Evolutionary conservation across 768 basidiomycete genomes (phyloP), one percentile per base, ranked within the genome.

Genomic region (Leccinum obscurum): DNA sequence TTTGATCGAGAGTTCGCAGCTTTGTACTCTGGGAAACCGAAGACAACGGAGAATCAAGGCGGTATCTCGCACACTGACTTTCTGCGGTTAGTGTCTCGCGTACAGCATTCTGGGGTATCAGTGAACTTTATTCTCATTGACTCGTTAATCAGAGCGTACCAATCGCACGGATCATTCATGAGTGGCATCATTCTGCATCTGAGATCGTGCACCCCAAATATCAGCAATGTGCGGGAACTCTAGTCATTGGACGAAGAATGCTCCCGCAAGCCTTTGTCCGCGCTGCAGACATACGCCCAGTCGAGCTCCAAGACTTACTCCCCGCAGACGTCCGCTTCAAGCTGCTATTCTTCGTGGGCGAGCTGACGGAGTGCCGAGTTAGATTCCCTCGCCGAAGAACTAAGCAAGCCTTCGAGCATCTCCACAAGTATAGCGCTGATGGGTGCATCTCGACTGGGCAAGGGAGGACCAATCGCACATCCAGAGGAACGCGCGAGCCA

Each of bases 21-120:
- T 14, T 74, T 89, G n/a, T 89, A 89, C 70, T 89, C 88, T 20
- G 83, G 83, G 41, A 87, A 87, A 69, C 85, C 88, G 5, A 77
- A 78, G 34, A 84, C 83, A 5, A 72, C 74, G 35, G 71, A 71
- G 17, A 72, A 78, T 52, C 68, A 64, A 55, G 72, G 71, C 10
- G 77, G 79, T 20, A 54, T 70, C 26, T 65, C 65, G 2, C 73
- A 77, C 32, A 73, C 73, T 28, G 54, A 78, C 35, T 80, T 80
- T 65, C 59, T 79, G 37, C 64, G 49, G 75, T 76, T 28, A 30
- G 69, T 66, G 6, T 50, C 34, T 28, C 22, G 3, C 32, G 20
- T 41, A 22, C 10, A 20, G 24, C 6, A 20, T 6, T 37, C 32
- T 11, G 17, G 10, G 17, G 6, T 34, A 3, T 48, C 14, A 11